These are phyloP conservation scores for Austroboletus novae-zelandiae DNA, from an alignment of 1,284 basidiomycete species.

Conservation along the genomic window DNA sequence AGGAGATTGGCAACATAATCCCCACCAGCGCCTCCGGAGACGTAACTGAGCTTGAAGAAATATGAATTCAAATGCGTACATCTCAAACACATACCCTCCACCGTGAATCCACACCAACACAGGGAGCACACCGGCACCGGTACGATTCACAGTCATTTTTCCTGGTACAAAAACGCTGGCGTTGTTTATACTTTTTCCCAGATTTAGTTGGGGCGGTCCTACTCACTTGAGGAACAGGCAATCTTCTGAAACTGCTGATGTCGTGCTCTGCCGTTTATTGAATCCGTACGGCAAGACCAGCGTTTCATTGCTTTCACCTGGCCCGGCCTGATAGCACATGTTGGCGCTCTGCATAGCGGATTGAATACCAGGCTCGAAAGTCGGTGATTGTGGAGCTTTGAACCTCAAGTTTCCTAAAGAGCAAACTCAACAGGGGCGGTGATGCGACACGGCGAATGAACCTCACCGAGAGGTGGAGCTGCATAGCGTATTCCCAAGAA, in stretches of 20 bases:
- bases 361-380: constrained; percentile 4
- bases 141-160: neutral
- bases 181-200: too few relatives aligned
- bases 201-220: neutral
- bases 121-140: constrained; percentile 3
- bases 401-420: constrained; percentile 17
- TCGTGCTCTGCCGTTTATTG: constrained; percentile 4
- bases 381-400: constrained; percentile 13
- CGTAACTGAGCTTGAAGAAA: constrained; percentile 4
- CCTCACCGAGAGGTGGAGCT: constrained; percentile 13
- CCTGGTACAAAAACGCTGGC: constrained; percentile 16
- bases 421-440: too few relatives aligned
- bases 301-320: neutral
- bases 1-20: constrained; percentile 17
- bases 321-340: constrained; percentile 10
- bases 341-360: constrained; percentile 13
- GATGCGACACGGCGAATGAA: neutral
- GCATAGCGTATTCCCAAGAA: constrained; percentile 20
- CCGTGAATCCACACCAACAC: constrained; percentile 25
- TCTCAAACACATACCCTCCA: constrained; percentile 14
- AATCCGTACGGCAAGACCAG: neutral
- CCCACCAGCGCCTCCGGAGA: constrained; percentile 3
- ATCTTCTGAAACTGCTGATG: constrained; percentile 12
- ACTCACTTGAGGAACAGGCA: constrained; percentile 24
- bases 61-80: too few relatives aligned